Base-by-base conservation (phyloP, 306 rosid species). In the Rosa chinensis region DNA sequence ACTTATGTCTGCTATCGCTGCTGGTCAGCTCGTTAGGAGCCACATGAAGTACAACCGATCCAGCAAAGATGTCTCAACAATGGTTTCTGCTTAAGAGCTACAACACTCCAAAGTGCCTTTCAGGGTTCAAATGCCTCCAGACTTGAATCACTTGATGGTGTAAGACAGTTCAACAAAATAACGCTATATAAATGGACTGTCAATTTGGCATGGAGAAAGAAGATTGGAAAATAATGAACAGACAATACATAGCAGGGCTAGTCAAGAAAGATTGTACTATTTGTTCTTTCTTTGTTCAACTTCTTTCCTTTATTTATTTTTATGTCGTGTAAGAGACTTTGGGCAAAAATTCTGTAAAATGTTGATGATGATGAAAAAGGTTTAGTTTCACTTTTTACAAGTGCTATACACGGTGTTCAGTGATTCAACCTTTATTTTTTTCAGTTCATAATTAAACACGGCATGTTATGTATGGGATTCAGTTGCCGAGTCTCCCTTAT, bases 21-120 rank as follows among this genome's bases (percentile, higher is more conserved):
- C 99, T 0, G 99, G 99, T 0, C 99, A 95, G 45, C 97, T 95
- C 11, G 99, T 95, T 2, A 85, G 44, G 14, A 92, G 99, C 82
- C 99, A 95, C 85, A 91, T 95, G 98, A 95, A 91, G 68, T 95
- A 95, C 92, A 95, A 92, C 82, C 89, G 99, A 82, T 89, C 99
- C 48, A 88, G 68, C 90, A 85, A 73, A 76, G 97, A 92, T 82
- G 66, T 92, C 23, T 23, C 90, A 67, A 52, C 80, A 39, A 40
- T 87, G 73, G 58, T 81, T 37, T 86, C 87, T 62, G 77, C 89
- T 7, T 89, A 74, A 86, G 66, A 40, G 64, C 55, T 21, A 6
- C 55, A 61, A 20, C 8, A 50, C 28, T 20, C n/a, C 39, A 47
- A 49, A 4, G 47, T 40, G 48, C 25, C 71, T 66, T 47, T 35